Evolutionary conservation across 2,329 filamentous ascomycete species (phyloP).

Genomic region (Cadophora gregata): DNA sequence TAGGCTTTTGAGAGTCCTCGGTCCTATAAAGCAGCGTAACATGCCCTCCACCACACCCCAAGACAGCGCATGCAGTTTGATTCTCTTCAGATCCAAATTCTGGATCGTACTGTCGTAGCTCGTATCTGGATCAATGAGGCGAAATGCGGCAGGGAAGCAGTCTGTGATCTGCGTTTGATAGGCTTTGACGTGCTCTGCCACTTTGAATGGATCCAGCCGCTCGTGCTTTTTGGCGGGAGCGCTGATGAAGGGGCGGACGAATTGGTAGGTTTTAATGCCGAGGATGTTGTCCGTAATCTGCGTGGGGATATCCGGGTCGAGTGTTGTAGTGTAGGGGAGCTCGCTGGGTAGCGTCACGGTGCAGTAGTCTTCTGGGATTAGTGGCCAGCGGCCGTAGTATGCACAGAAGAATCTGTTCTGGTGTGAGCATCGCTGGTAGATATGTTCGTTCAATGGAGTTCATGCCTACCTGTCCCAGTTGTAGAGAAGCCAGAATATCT

Average conservation of each 20-base stretch:
- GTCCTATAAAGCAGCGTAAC: slow-evolving; percentile 4
- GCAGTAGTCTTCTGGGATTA: not conserved
- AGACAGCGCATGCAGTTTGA: not conserved
- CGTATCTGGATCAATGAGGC: not conserved
- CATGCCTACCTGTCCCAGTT: not conserved
- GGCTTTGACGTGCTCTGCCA: slow-evolving; percentile 2
- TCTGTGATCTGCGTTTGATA: not conserved
- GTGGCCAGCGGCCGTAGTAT: slow-evolving; percentile 2
- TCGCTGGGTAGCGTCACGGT: slow-evolving; percentile 6
- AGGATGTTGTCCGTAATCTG: slow-evolving; percentile 6
- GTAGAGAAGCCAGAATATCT: slow-evolving; percentile 7
- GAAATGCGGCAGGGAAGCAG: not conserved
- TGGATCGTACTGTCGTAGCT: not conserved
- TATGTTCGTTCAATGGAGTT: no score
- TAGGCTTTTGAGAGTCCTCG: not conserved
- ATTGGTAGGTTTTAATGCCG: slow-evolving; percentile 3
- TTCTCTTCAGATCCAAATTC: slow-evolving; percentile 4
- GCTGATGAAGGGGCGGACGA: slow-evolving; percentile 10
- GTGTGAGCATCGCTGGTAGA: not conserved
- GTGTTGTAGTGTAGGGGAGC: slow-evolving; percentile 4
- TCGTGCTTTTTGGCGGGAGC: slow-evolving; percentile 6
- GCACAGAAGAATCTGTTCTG: not conserved
- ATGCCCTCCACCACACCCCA: slow-evolving; percentile 7
- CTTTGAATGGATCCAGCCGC: not conserved
- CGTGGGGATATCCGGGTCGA: not conserved